phyloP scores from a whole-genome alignment of 176 grass and related monocot genomes.

The Oryza officinalis region DNA sequence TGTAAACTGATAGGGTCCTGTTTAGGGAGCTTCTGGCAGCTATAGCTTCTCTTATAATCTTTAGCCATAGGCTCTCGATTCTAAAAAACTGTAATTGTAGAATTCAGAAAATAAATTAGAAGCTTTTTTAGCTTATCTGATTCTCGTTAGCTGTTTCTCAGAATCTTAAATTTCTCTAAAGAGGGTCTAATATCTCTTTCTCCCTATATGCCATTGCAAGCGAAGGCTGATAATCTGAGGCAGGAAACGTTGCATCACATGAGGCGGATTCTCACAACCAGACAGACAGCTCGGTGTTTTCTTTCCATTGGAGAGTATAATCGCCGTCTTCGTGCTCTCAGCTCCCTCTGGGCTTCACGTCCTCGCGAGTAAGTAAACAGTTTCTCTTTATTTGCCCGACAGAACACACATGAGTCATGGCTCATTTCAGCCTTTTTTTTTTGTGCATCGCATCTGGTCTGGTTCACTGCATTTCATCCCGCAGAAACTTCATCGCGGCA shows the following conservation, averaged over 20 bases:
- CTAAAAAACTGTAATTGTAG: too few relatives aligned
- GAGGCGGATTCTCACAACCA: slow-evolving; percentile 62
- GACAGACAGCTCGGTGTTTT: slow-evolving; percentile 72
- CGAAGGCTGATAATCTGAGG: slow-evolving; percentile 86
- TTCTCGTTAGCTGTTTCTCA: too few relatives aligned
- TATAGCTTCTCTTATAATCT: too few relatives aligned
- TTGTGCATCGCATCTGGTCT: neutral
- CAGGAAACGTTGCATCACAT: slow-evolving; percentile 83
- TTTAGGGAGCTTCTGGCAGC: too few relatives aligned
- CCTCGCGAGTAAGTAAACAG: slow-evolving; percentile 62
- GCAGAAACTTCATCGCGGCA: slow-evolving; percentile 35
- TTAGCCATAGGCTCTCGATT: too few relatives aligned
- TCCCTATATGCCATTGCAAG: neutral
- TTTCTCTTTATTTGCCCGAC: neutral
- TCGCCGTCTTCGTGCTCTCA: slow-evolving; percentile 82
- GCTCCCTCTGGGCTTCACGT: slow-evolving; percentile 81
- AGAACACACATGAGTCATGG: neutral
- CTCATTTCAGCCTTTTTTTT: neutral
- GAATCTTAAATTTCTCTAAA: too few relatives aligned
- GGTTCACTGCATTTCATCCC: neutral
- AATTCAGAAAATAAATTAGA: too few relatives aligned
- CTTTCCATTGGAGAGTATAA: slow-evolving; percentile 84
- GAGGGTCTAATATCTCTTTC: neutral
- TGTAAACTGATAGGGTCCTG: neutral
- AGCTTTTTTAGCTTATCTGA: too few relatives aligned